Evolutionary conservation across 345 rosid species (phyloP).

Genomic region (Luvunga scandens): DNA sequence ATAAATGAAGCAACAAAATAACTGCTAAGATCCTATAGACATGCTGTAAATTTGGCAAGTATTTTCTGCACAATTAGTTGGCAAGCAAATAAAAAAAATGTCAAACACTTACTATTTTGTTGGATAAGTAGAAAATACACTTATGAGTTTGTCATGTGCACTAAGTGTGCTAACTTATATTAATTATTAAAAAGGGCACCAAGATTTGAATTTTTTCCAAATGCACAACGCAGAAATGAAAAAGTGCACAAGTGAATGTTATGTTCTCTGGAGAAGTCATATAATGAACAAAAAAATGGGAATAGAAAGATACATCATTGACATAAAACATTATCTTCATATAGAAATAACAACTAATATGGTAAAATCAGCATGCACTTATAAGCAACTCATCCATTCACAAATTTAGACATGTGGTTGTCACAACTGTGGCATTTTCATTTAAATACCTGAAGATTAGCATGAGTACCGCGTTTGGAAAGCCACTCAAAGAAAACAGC

Average conservation of each 20-base stretch:
- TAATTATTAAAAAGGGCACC: background rate
- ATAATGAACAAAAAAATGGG: background rate
- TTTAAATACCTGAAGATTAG: slow-evolving; percentile 78
- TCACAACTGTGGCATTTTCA: background rate
- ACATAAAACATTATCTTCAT: slow-evolving; percentile 1
- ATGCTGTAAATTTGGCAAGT: background rate
- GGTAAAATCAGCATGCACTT: background rate
- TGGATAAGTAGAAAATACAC: background rate
- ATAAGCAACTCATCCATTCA: background rate
- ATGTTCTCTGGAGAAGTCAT: background rate
- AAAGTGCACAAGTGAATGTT: background rate
- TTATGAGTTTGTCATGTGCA: background rate
- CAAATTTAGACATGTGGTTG: background rate
- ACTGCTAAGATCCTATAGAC: background rate
- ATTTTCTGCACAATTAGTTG: background rate
- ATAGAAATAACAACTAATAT: background rate
- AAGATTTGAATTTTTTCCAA: background rate
- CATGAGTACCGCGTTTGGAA: slow-evolving; percentile 73
- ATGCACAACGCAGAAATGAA: background rate
- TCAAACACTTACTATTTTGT: background rate
- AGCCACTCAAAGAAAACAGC: slow-evolving; percentile 86
- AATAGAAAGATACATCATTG: background rate
- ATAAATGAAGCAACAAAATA: background rate
- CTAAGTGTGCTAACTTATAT: background rate
- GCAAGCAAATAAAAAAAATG: background rate